Base-by-base conservation (phyloP, 169 alveolate genomes). In the Toxoplasma gondii region DNA sequence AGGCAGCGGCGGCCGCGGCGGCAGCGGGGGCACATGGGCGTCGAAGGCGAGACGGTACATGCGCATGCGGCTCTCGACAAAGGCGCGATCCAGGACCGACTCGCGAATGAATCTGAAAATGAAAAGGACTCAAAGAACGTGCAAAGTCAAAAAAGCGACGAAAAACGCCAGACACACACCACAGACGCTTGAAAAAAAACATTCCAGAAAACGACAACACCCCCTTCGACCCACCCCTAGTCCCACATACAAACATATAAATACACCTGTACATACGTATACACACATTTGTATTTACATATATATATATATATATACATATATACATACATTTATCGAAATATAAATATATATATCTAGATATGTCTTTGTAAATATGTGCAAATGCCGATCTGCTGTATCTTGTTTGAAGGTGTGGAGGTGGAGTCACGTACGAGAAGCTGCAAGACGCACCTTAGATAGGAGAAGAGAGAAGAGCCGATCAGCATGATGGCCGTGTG, bases 1-100 rank as follows among this genome's bases (percentile, higher is more conserved):
- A 27, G 74, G 74, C 74, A 64, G 74, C 31, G 74, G 74, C 9
- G 74, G 74, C 74, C 74, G 9, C 74, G 74, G 74, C 24, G 74
- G 74, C 74, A 64, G 74, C 1, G 74, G 74, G 7, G 74, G 74
- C 31, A 64, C 74, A 31, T 64, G 74, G 34, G 74, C 74, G 74
- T 64, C 74, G 74, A 64, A 64, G 24, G 74, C 74, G 74, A 64
- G 74, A 27, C 74, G 74, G 29, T 64, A 64, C 74, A 64, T 64
- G 74, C 74, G 74, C 74, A 64, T 27, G 74, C 74, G 74, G n/a
- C 74, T 64, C 74, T 64, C 74, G 74, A 64, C 74, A 27, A 64
- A 64, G 7, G 74, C 74, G 74, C 74, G 9, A 19, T 64, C 74
- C 74, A 64, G 22, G 34, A 31, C n/a, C 24, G 74, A 64, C 74